These are phyloP conservation scores for Naganishia randhawae DNA, from an alignment of 768 basidiomycete genomes.

Conservation along the genomic window DNA sequence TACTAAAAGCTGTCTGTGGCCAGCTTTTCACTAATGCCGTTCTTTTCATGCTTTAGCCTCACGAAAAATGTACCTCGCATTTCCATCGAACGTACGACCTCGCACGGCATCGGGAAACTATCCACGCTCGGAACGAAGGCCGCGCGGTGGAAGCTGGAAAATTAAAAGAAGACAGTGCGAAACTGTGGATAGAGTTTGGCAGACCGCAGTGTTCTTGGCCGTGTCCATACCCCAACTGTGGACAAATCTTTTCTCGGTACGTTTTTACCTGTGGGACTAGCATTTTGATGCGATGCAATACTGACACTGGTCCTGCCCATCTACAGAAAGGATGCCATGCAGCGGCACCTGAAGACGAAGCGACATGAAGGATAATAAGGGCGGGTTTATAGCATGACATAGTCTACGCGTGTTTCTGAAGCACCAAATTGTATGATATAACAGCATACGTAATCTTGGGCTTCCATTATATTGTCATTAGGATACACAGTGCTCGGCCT, in stretches of 20 bases:
- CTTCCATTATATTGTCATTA: not conserved
- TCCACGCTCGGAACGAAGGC: conserved; percentile 38
- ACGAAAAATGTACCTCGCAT: conserved; percentile 22
- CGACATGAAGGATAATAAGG: conserved; percentile 10
- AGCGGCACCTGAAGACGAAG: conserved; percentile 31
- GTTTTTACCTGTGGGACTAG: not conserved
- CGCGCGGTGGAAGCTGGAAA: conserved; percentile 26
- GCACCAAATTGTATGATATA: not conserved
- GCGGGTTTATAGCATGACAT: not conserved
- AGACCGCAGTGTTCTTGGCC: conserved; percentile 30
- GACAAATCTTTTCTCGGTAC: conserved; percentile 31
- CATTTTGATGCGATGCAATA: not conserved
- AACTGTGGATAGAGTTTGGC: conserved; percentile 29
- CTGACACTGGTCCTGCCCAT: not conserved
- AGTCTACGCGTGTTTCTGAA: not conserved
- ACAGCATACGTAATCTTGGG: not conserved
- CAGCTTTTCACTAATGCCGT: not conserved
- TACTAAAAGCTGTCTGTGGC: not conserved
- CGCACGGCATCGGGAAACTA: conserved; percentile 40
- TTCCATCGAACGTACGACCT: conserved; percentile 44
- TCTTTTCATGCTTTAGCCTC: conserved; percentile 14
- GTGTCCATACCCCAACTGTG: conserved; percentile 27
- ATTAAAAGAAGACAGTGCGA: conserved; percentile 23
- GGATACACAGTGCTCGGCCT: too few relatives aligned
- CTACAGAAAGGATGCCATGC: conserved; percentile 31